These are phyloP conservation scores for Smithsoniella earleae DNA, from an alignment of 163 green algal species.

Conservation along the genomic window DNA sequence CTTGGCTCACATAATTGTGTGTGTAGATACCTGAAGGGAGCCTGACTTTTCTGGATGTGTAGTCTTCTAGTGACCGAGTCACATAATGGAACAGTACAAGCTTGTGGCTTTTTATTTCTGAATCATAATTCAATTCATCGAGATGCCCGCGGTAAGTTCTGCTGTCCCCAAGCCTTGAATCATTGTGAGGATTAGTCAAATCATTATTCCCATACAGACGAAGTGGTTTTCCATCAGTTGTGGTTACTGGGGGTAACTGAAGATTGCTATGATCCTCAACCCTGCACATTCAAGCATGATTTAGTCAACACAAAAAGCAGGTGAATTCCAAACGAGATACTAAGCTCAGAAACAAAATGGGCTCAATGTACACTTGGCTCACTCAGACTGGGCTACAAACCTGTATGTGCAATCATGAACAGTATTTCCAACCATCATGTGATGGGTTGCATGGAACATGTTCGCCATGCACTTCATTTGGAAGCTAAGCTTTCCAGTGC, in stretches of 20 bases:
- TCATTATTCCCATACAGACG: not conserved
- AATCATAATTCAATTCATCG: not conserved
- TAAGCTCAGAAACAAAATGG: no score
- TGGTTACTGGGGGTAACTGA: slow-evolving; percentile 1
- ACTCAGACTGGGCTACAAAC: no score
- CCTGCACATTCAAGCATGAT: slow-evolving; percentile 9
- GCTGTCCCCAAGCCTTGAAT: slow-evolving; percentile 9
- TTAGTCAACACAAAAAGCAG: no score
- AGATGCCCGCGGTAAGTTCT: slow-evolving; percentile 27
- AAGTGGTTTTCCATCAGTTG: slow-evolving; percentile 16
- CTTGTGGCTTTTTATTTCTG: not conserved
- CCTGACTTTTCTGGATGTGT: slow-evolving; percentile 13
- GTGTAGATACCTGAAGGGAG: slow-evolving; percentile 25
- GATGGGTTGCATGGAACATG: slow-evolving; percentile 27
- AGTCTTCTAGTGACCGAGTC: slow-evolving; percentile 31
- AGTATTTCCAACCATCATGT: slow-evolving; percentile 30
- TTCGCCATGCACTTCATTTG: slow-evolving; percentile 31
- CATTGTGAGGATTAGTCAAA: slow-evolving; percentile 21
- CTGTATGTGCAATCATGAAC: slow-evolving; percentile 26
- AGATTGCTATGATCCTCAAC: not conserved
- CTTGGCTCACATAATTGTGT: slow-evolving; percentile 3
- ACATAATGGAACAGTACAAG: slow-evolving; percentile 29
- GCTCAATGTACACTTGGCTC: no score
- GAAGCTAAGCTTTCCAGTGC: slow-evolving; percentile 22
- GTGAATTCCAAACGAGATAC: no score